phyloP scores from a whole-genome alignment of 2,329 filamentous ascomycete genomes.

The Fusarium neocosmosporiellum region DNA sequence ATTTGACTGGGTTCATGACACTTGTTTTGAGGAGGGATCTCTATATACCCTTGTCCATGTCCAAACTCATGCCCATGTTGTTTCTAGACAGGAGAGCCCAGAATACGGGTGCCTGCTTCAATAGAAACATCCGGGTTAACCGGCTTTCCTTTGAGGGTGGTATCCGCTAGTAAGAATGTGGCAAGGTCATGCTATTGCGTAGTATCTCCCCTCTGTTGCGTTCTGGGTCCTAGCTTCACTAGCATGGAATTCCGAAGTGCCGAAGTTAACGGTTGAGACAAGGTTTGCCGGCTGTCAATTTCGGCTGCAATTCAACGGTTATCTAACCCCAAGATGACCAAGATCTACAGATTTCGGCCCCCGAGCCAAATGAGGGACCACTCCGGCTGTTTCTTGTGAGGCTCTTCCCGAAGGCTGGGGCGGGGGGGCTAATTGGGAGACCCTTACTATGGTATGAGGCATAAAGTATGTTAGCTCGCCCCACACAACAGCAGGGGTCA shows the following conservation, averaged over 20 bases:
- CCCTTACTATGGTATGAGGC: no score
- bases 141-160: not conserved
- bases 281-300: not conserved
- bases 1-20: not conserved
- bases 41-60: not conserved
- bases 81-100: not conserved
- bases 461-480: no score
- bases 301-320: not conserved
- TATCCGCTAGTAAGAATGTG: not conserved
- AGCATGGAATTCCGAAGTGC: not conserved
- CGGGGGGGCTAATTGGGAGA: not conserved
- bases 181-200: not conserved
- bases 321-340: not conserved
- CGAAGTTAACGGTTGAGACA: not conserved
- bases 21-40: not conserved
- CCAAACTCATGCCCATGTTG: not conserved
- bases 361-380: not conserved
- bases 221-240: not conserved
- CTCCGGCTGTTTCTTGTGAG: not conserved
- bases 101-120: not conserved
- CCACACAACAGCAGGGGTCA: no score
- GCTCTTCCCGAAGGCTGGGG: not conserved
- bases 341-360: not conserved
- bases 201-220: not conserved
- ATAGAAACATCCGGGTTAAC: not conserved